phyloP scores from a whole-genome alignment of 306 rosid genomes.

The Elaeagnus macrophylla region DNA sequence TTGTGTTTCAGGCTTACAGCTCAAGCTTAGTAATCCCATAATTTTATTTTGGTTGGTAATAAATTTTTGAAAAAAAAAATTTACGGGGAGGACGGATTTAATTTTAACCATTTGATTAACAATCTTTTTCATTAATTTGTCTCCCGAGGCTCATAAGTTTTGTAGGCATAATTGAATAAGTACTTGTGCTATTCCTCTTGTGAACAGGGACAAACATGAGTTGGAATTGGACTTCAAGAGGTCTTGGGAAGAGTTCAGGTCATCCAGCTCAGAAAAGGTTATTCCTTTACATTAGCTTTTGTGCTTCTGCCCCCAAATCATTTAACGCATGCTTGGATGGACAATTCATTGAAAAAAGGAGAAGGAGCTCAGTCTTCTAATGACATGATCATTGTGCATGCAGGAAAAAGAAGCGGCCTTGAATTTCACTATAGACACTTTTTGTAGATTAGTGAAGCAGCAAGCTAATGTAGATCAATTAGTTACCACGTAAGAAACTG shows the following conservation, averaged over 20 bases:
- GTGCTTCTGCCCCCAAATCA: constrained; percentile 8
- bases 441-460: constrained; percentile 98
- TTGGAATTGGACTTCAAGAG: constrained; percentile 99
- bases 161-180: background rate
- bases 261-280: constrained; percentile 99
- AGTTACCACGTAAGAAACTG: constrained; percentile 66
- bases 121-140: background rate
- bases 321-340: background rate
- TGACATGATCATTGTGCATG: constrained; percentile 20
- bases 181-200: constrained; percentile 5
- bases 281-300: background rate
- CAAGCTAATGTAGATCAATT: constrained; percentile 80
- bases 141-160: background rate
- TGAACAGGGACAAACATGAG: constrained; percentile 87
- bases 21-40: too few species aligned
- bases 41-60: too few species aligned
- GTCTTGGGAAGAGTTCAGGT: constrained; percentile 96
- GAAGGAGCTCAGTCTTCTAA: constrained; percentile 11
- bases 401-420: constrained; percentile 99
- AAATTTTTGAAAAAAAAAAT: too few species aligned
- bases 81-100: too few species aligned
- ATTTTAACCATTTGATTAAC: too few species aligned
- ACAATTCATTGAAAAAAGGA: too few species aligned
- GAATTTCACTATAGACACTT: constrained; percentile 79
- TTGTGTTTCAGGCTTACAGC: too few species aligned